Base-by-base conservation (phyloP, 2,329 filamentous ascomycete species). In the Celoporthe dispersa region DNA sequence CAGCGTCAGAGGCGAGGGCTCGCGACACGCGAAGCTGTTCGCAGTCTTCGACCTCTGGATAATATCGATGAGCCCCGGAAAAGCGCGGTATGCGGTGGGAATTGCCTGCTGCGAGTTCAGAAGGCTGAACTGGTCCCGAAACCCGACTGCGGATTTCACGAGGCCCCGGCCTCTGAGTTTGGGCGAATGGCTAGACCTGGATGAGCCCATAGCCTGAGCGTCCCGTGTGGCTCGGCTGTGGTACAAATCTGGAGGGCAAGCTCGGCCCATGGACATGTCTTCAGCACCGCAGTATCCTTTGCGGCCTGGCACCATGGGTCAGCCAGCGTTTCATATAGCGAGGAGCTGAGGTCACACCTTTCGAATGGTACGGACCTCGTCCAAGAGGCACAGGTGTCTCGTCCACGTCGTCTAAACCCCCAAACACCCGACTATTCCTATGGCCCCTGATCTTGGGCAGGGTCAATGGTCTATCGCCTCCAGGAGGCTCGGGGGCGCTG, bases 381-480 rank as follows among this genome's bases (percentile, higher is more conserved):
- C 63, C 66, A 3, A 72, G 59, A 19, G 66, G 66, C 37, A 66
- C 66, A 3, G 66, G 69, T 2, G 12, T 44, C 25, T 69, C 67
- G 16, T 69, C 69, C 22, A 69, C 41, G 1, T 68, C 48, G 5
- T 48, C 53, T 2, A 67, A 55, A 8, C 28, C 19, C 7, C 51
- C 67, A 53, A 71, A 72, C 1, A 62, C 28, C 8, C 33, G 67
- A 28, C 55, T 48, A 16, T 8, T 61, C 64, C 63, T 70, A 64
- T 71, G 73, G 16, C 72, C 75, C 64, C 80, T 77, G 70, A 75
- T 79, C 74, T 83, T 84, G 61, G 77, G 76, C 3, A 83, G 71
- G 1, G 77, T 76, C 70, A 82, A 68, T n/a, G 77, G 74, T 51
- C 68, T 72, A 12, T 79, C 72, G 44, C 63, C 69, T 12, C 72